Evolutionary conservation across 768 basidiomycete genomes (phyloP), one percentile per base, ranked within the genome.

Genomic region (Candolleomyces aberdarensis): DNA sequence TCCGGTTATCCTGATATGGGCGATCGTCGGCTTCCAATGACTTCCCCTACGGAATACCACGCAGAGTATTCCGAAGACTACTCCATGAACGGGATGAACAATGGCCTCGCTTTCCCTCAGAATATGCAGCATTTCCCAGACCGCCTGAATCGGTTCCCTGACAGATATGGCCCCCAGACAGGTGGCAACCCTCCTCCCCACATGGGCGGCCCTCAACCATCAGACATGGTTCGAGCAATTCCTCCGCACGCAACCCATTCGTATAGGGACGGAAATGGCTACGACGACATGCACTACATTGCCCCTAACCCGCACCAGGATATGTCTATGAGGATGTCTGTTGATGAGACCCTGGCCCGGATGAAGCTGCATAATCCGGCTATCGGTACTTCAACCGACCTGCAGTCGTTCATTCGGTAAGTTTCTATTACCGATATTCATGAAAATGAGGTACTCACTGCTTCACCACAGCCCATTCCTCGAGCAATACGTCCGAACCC

Each of bases 401-500:
- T 92, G 36, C 88, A 90, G 70, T 85, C 89, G 4, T 93, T 91
- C 72, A 91, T 92, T 71, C 83, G 90, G 89, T 88, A 72, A 65
- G 78, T 71, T 49, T 48, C 50, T 56, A 26, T 19, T 39, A 60
- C 10, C 32, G 10, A 26, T 31, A 19, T 43, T 40, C 55, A 49
- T 57, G 57, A 63, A 63, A 53, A 66, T 64, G 63, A 68, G 63
- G 58, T 63, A 58, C 20, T 61, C 51, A 29, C 29, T 8, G 36
- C 36, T 36, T 36, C 36, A 36, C n/a, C 29, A 29, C 63, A 91
- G 89, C 26, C 92, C 92, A 11, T 92, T 86, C 74, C 77, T 94
- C 64, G 91, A 93, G 62, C 89, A 91, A 66, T 98, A 94, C 71
- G 84, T 95, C 55, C 83, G 87, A 39, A 85, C 94, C 20, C 80